Evolutionary conservation across 2,329 filamentous ascomycete species (phyloP).

Genomic region (Penicillium sp.): DNA sequence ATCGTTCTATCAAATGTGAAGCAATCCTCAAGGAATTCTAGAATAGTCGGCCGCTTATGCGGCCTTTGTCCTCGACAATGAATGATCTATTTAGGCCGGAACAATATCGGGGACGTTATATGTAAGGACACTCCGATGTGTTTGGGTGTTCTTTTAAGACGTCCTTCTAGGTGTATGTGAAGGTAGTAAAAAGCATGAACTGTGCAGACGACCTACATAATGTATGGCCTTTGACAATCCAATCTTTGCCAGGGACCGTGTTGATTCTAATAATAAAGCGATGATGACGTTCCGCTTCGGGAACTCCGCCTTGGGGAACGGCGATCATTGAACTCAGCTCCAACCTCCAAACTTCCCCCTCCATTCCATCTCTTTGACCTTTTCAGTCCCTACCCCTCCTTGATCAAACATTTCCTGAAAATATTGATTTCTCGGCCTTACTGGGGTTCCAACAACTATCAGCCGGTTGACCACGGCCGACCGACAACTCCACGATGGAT

Average conservation of each 20-base stretch:
- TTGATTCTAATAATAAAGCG: conserved; percentile 4
- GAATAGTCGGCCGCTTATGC: background rate
- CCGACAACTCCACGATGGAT: conserved; percentile 39
- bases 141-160: no score
- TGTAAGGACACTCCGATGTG: no score
- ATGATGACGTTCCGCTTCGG: conserved; percentile 26
- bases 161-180: no score
- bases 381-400: background rate
- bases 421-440: background rate
- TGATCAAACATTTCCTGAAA: background rate
- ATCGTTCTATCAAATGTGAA: background rate
- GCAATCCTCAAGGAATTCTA: background rate
- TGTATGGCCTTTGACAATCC: background rate
- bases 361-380: conserved; percentile 8
- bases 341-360: conserved; percentile 17
- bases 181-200: no score
- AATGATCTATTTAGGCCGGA: no score
- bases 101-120: no score
- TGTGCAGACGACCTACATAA: no score
- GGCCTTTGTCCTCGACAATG: background rate
- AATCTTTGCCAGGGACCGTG: background rate
- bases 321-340: conserved; percentile 24
- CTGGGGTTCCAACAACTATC: conserved; percentile 13
- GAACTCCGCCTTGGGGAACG: conserved; percentile 26
- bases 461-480: conserved; percentile 18